Percentiles rank a stretch among this genome's conserved stretches.
These are phyloP conservation scores for Carex kokanica DNA, from an alignment of 176 grass and related monocot species.

Conservation along the genomic window DNA sequence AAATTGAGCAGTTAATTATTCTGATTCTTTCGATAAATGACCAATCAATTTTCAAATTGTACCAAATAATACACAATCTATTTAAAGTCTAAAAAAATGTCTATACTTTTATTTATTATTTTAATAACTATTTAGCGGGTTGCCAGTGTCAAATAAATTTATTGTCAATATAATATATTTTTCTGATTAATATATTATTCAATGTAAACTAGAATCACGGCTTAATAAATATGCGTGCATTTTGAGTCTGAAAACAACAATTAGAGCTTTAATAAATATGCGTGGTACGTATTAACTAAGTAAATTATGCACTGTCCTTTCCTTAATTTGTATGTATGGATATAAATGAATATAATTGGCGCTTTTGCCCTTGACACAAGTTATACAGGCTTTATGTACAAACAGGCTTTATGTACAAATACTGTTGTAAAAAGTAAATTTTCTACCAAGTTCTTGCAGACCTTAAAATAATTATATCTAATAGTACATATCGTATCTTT, in stretches of 20 bases:
- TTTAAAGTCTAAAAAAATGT: background rate
- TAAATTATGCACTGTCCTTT: too few species aligned
- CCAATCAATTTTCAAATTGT: background rate
- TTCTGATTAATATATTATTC: too few species aligned
- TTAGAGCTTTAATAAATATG: too few species aligned
- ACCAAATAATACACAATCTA: background rate
- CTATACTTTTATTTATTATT: background rate
- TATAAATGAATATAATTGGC: background rate
- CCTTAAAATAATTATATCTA: too few species aligned
- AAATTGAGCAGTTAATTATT: background rate
- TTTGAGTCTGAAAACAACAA: background rate
- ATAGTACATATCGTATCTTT: too few species aligned
- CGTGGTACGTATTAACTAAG: too few species aligned
- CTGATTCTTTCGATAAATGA: too few species aligned
- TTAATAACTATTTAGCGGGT: background rate
- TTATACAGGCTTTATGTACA: slow-evolving; percentile 2
- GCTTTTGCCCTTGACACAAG: background rate
- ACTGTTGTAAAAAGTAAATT: background rate
- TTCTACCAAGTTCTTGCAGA: background rate
- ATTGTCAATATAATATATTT: background rate
- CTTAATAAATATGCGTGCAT: background rate
- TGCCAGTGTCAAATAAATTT: background rate
- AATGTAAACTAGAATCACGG: too few species aligned
- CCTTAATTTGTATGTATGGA: too few species aligned
- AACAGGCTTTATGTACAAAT: background rate